Evolutionary conservation across 352 stramenopile genomes (phyloP), one percentile per base, ranked within the genome.

Genomic region (Peronospora belbahrii): DNA sequence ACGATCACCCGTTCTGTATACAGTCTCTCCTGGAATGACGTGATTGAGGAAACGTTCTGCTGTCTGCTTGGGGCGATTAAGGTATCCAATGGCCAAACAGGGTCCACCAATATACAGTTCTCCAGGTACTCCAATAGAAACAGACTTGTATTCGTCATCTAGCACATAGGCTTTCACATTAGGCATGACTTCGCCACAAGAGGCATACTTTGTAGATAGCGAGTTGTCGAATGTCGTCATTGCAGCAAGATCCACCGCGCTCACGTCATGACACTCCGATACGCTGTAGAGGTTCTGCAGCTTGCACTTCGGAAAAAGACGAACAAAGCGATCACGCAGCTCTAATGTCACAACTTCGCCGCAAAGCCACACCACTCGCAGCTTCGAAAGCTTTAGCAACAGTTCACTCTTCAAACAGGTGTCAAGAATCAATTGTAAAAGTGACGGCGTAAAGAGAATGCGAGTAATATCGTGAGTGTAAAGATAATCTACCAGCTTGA

Each of bases 261-360:
- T 91, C 7, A 95, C 87, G 37, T 97, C 91, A 59, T 97, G 88
- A 59, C 89, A 97, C 62, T 97, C 91, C 20, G 70, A 92, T 19
- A 97, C 94, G 28, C 82, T 96, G 62, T 97, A 97, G 7, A 97
- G 66, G 55, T 97, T 97, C 50, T 95, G 73, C 9, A 97, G 67
- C 48, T 91, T 71, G 25, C 80, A 92, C 19, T 85, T 50, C 1
- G 86, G 82, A 24, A 97, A 81, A 2, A 95, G 56, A 27, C 73
- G 67, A 50, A 88, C 74, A 38, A 94, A 91, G 20, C 83, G 84
- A 34, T 92, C 74, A 20, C 83, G 74, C 44, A 97, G 63, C 36
- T 95, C 84, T 32, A 93, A 66, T 3, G 83, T 96, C 25, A 97
- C 88, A 11, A 97, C 86, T 61, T 97, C 89, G 18, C 92, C 92